Conservation (phyloP, 2,329 filamentous ascomycete genomes). For the Nothophaeocryptopus gaeumannii region DNA sequence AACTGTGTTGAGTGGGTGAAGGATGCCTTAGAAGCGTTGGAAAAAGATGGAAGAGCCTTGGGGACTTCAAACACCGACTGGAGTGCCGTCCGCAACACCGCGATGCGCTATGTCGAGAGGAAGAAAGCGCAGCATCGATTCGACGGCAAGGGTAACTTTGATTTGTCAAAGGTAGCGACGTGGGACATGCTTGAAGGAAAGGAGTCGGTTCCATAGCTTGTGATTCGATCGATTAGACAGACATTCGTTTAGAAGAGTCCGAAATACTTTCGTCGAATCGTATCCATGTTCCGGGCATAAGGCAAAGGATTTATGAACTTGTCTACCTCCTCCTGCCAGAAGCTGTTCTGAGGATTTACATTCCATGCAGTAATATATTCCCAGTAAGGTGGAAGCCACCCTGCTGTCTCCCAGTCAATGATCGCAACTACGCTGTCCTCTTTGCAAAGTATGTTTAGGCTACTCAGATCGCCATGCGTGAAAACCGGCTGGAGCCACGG, state of each 20-base stretch:
- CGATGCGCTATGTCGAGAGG: constrained; percentile 40
- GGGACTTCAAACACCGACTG: constrained; percentile 36
- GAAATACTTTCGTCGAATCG: constrained; percentile 3
- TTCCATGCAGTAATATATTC: constrained; percentile 40
- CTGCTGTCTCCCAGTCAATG: constrained; percentile 48
- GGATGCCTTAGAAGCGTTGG: constrained; percentile 38
- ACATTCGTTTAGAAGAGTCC: too few relatives aligned
- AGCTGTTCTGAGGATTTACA: constrained; percentile 43
- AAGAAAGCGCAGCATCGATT: constrained; percentile 45
- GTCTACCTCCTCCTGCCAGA: constrained; percentile 36
- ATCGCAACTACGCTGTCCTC: constrained; percentile 47
- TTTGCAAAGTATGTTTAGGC: constrained; percentile 43
- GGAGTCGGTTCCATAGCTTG: constrained; percentile 1
- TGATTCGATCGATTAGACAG: too few relatives aligned
- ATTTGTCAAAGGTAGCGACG: constrained; percentile 34
- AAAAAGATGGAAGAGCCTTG: constrained; percentile 34
- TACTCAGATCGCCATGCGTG: constrained; percentile 51
- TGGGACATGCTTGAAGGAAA: constrained; percentile 34
- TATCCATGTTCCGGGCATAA: constrained; percentile 43
- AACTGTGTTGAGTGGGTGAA: constrained; percentile 47
- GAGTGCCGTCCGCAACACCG: constrained; percentile 36
- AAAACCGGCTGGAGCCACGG: constrained; percentile 42
- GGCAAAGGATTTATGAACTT: constrained; percentile 40
- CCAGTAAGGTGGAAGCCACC: constrained; percentile 51
- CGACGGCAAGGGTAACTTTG: constrained; percentile 36